Conservation (phyloP, 768 basidiomycete species). For the Astraeus odoratus region DNA sequence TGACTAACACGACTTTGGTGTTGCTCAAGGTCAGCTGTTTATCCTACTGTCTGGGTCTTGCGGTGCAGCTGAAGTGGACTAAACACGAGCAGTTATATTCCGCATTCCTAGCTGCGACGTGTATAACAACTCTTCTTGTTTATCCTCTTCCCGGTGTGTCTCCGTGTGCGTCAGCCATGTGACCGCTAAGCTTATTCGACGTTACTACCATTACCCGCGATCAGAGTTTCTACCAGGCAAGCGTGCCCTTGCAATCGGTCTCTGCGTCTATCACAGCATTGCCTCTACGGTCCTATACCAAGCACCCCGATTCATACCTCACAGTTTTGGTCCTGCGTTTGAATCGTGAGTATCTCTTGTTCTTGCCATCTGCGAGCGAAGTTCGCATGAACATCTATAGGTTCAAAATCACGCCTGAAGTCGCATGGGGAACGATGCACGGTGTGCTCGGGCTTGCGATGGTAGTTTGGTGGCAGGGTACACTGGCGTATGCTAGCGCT, state of each 20-base stretch:
- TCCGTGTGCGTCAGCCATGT: not conserved
- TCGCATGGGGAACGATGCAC: conserved; percentile 65
- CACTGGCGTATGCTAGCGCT: conserved; percentile 45
- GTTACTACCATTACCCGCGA: not conserved
- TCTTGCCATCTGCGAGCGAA: not conserved
- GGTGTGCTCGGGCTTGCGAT: conserved; percentile 66
- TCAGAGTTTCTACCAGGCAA: conserved; percentile 81
- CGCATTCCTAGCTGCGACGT: conserved; percentile 52
- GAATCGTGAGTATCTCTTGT: conserved; percentile 46
- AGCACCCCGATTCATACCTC: conserved; percentile 74
- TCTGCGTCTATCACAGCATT: conserved; percentile 70
- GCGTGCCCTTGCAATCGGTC: conserved; percentile 69
- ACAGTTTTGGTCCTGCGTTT: conserved; percentile 51
- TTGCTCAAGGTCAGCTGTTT: conserved; percentile 56
- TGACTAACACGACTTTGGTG: conserved; percentile 77
- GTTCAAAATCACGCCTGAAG: conserved; percentile 62
- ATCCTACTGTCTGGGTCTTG: not conserved
- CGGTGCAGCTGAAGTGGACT: not conserved
- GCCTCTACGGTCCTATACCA: conserved; percentile 70
- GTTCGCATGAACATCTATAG: conserved; percentile 27
- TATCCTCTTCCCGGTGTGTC: conserved; percentile 64
- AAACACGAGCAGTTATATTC: conserved; percentile 53
- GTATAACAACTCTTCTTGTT: conserved; percentile 54
- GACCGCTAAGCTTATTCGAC: not conserved
- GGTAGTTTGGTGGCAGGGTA: conserved; percentile 79